Evolutionary conservation across 208 protist species (phyloP).

Genomic region (Chromosphaera perkinsii): DNA sequence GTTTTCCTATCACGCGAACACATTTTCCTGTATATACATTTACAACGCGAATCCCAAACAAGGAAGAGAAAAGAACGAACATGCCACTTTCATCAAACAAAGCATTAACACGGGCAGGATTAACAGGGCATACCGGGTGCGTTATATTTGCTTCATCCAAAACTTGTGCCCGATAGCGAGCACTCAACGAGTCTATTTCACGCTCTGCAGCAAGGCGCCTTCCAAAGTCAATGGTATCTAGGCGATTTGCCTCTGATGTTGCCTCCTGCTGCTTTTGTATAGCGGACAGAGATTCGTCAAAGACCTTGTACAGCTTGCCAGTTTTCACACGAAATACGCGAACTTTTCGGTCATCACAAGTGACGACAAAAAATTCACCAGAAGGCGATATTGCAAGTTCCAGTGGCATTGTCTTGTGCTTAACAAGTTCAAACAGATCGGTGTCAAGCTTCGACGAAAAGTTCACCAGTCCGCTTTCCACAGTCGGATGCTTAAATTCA

Average conservation of each 20-base stretch:
- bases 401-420: constrained; percentile 48
- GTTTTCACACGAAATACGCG: constrained; percentile 46
- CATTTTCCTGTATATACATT: constrained; percentile 61
- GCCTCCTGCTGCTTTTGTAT: constrained; percentile 4
- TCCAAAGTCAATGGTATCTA: constrained; percentile 79
- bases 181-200: constrained; percentile 39
- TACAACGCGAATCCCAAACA: constrained; percentile 75
- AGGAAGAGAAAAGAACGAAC: constrained; percentile 73
- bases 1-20: constrained; percentile 54
- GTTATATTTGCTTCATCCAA: not conserved
- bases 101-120: constrained; percentile 24
- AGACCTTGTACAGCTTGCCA: constrained; percentile 60
- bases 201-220: constrained; percentile 65
- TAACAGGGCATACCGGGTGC: not conserved
- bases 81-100: constrained; percentile 70
- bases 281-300: constrained; percentile 57
- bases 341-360: constrained; percentile 30
- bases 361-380: constrained; percentile 36
- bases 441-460: constrained; percentile 72
- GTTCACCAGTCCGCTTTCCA: constrained; percentile 19
- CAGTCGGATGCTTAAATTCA: not conserved
- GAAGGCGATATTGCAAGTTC: constrained; percentile 52
- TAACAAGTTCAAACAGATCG: constrained; percentile 70
- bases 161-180: not conserved
- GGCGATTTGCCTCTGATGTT: constrained; percentile 23